Percentiles rank a stretch among this genome's conserved stretches.
Evolutionary conservation across 176 grass and related monocot genomes (phyloP).

Genomic region (Oryza glumipatula): DNA sequence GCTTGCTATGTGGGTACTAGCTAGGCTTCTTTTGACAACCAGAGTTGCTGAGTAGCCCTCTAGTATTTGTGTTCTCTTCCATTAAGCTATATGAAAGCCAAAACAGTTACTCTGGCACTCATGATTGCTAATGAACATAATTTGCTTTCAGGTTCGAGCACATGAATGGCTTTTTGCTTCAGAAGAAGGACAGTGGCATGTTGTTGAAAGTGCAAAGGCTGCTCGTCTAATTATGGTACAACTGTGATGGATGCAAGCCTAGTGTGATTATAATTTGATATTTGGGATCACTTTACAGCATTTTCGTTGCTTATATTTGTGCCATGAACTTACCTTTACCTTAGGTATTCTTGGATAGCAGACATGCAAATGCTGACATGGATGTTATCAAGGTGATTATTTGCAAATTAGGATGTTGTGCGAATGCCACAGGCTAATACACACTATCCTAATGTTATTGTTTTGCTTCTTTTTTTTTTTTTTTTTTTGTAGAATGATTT

Average conservation of each 20-base stretch:
- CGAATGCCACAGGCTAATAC: background rate
- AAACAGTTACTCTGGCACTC: background rate
- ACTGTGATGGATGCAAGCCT: constrained; percentile 16
- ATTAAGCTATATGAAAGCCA: background rate
- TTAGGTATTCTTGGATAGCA: constrained; percentile 95
- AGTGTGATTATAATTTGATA: constrained; percentile 20
- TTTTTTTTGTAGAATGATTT: constrained; percentile 73
- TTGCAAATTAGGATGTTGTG: constrained; percentile 17
- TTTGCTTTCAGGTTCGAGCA: constrained; percentile 71
- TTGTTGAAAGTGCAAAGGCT: constrained; percentile 89
- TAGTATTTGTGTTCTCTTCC: background rate
- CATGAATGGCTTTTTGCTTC: constrained; percentile 95
- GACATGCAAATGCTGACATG: constrained; percentile 71
- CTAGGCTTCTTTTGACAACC: constrained; percentile 11
- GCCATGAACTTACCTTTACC: background rate
- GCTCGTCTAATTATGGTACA: constrained; percentile 88
- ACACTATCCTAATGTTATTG: constrained; percentile 29
- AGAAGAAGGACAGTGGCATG: constrained; percentile 92
- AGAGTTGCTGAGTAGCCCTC: background rate
- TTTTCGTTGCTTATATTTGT: constrained; percentile 34
- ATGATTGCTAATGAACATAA: constrained; percentile 26
- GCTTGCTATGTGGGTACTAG: background rate
- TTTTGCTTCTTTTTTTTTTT: constrained; percentile 32
- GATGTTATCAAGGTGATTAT: constrained; percentile 78
- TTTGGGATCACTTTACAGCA: constrained; percentile 22